phyloP scores from a whole-genome alignment of 257 asterid species.

The Solanum corneliomulleri region DNA sequence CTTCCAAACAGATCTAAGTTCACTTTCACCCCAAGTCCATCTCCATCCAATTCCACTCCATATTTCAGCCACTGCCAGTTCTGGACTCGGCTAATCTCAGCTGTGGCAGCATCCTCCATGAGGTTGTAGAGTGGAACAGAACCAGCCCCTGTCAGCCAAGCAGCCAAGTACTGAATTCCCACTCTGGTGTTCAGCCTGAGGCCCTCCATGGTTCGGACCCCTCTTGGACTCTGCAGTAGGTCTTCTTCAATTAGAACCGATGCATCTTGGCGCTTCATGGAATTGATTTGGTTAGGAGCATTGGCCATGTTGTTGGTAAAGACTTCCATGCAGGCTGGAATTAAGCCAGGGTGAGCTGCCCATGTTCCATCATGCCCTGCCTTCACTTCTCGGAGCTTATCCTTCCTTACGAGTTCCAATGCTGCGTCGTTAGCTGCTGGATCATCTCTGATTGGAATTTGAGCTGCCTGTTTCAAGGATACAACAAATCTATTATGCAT shows the following conservation, averaged over 20 bases:
- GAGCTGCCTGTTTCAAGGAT: constrained; percentile 64
- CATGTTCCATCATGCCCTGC: constrained; percentile 99
- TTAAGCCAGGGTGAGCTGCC: constrained; percentile 99
- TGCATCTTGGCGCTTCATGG: constrained; percentile 55
- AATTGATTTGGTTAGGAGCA: constrained; percentile 54
- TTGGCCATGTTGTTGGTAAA: constrained; percentile 47
- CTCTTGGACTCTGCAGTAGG: constrained; percentile 64
- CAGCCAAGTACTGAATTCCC: constrained; percentile 84
- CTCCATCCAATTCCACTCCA: constrained; percentile 70
- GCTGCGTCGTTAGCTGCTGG: constrained; percentile 81
- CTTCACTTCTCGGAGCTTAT: constrained; percentile 65
- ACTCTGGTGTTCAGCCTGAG: constrained; percentile 84
- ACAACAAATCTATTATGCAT: not conserved
- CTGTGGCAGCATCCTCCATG: constrained; percentile 98
- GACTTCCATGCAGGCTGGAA: constrained; percentile 58
- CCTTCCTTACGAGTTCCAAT: constrained; percentile 61
- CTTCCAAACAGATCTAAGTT: constrained; percentile 59
- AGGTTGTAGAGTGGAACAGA: constrained; percentile 94
- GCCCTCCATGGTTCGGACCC: constrained; percentile 79
- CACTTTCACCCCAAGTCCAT: constrained; percentile 75
- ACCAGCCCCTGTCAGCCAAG: constrained; percentile 83
- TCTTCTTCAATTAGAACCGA: constrained; percentile 42
- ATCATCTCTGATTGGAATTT: constrained; percentile 81
- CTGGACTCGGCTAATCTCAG: constrained; percentile 94
- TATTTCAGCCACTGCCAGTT: constrained; percentile 95